phyloP scores from a whole-genome alignment of 1,284 basidiomycete species.

The Agroathelia rolfsii region DNA sequence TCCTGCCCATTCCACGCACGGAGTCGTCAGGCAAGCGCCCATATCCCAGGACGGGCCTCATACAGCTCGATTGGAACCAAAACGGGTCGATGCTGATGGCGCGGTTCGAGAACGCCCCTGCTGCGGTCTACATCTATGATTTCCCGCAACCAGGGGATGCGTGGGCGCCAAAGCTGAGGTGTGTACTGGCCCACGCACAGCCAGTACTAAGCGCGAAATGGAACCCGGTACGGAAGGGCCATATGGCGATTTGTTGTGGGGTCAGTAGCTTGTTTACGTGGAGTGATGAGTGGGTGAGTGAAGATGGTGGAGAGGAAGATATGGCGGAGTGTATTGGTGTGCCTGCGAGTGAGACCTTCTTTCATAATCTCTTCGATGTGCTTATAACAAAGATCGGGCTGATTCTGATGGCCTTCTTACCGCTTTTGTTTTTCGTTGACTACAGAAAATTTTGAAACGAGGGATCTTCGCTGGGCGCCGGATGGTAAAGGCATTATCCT shows the following conservation, averaged over 20 bases:
- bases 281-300: constrained; percentile 72
- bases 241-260: constrained; percentile 60
- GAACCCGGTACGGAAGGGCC: constrained; percentile 70
- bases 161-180: constrained; percentile 49
- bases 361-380: background rate
- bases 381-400: constrained; percentile 4
- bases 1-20: constrained; percentile 34
- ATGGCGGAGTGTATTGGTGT: constrained; percentile 77
- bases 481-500: constrained; percentile 73
- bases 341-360: constrained; percentile 51
- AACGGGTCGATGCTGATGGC: constrained; percentile 63
- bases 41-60: constrained; percentile 51
- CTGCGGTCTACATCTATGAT: constrained; percentile 47
- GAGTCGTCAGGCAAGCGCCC: constrained; percentile 53
- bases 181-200: constrained; percentile 53
- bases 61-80: constrained; percentile 71
- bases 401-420: background rate
- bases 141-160: constrained; percentile 47
- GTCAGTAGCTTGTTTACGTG: constrained; percentile 63
- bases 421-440: constrained; percentile 3
- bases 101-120: constrained; percentile 58
- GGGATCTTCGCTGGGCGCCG: constrained; percentile 67
- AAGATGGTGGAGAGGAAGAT: constrained; percentile 46
- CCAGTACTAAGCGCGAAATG: constrained; percentile 56
- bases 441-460: constrained; percentile 54